Percentiles rank a stretch among this genome's conserved stretches.
These are phyloP conservation scores for Phoma sp. DNA, from an alignment of 2,329 filamentous ascomycete species.

Conservation along the genomic window DNA sequence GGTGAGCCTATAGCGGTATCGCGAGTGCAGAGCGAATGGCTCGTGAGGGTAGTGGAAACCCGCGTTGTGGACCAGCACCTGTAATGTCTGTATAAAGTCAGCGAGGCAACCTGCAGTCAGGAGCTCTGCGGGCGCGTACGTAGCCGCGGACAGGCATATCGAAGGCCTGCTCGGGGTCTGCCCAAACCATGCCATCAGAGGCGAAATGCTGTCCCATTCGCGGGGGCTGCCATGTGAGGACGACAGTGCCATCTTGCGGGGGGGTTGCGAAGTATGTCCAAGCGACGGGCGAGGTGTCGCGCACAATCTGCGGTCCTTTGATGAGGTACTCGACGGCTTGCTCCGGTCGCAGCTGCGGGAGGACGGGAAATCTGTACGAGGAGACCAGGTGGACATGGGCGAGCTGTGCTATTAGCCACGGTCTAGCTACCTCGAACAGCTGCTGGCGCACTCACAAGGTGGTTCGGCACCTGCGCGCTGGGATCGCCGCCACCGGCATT, in stretches of 20 bases:
- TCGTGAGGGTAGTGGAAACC: conserved; percentile 79
- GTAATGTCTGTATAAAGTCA: conserved; percentile 71
- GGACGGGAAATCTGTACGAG: conserved; percentile 77
- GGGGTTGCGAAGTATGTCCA: conserved; percentile 92
- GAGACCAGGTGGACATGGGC: conserved; percentile 91
- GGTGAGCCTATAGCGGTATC: conserved; percentile 84
- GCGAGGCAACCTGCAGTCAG: conserved; percentile 2
- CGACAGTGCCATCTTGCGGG: conserved; percentile 74
- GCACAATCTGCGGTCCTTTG: conserved; percentile 82
- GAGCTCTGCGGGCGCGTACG: conserved; percentile 51
- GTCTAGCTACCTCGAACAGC: conserved; percentile 9
- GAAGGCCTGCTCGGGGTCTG: conserved; percentile 77
- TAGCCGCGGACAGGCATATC: conserved; percentile 75
- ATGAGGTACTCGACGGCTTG: conserved; percentile 85
- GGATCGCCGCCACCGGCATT: conserved; percentile 37
- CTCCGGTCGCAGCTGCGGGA: conserved; percentile 72
- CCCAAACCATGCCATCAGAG: conserved; percentile 93
- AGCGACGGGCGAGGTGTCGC: conserved; percentile 83
- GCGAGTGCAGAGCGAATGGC: conserved; percentile 74
- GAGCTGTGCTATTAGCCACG: conserved; percentile 60
- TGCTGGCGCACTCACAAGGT: conserved; percentile 35
- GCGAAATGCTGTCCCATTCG: conserved; percentile 74
- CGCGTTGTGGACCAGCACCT: conserved; percentile 81
- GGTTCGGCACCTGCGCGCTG: conserved; percentile 43
- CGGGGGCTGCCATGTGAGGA: conserved; percentile 87